Evolutionary conservation across 257 asterid genomes (phyloP).

Genomic region (Solanum tarapatanum): DNA sequence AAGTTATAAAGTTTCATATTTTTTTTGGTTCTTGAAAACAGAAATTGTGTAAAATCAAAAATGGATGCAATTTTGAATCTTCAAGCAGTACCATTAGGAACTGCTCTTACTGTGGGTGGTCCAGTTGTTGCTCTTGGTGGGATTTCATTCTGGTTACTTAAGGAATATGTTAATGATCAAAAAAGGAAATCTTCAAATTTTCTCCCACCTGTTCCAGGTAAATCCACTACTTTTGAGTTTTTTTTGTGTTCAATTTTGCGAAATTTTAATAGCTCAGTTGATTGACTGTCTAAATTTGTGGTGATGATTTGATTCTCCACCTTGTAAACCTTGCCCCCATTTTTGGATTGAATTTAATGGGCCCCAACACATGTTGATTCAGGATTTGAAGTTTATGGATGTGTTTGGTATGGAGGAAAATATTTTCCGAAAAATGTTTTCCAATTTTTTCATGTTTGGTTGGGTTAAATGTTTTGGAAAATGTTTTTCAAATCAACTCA

Average conservation of each 20-base stretch:
- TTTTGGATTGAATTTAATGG: background rate
- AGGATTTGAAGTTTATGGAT: background rate
- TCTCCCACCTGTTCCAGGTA: slow-evolving; percentile 54
- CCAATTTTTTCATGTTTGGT: too few relatives aligned
- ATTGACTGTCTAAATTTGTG: background rate
- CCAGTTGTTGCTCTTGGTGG: slow-evolving; percentile 57
- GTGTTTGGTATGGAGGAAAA: too few relatives aligned
- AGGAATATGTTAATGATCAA: slow-evolving; percentile 21
- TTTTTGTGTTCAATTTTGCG: background rate
- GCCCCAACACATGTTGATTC: background rate
- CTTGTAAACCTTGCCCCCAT: background rate
- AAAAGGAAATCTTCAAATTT: slow-evolving; percentile 29
- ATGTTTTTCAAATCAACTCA: too few relatives aligned
- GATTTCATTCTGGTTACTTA: slow-evolving; percentile 39
- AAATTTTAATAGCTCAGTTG: background rate
- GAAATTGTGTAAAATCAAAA: background rate
- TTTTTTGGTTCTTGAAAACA: background rate
- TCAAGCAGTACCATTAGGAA: slow-evolving; percentile 35
- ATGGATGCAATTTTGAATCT: slow-evolving; percentile 37
- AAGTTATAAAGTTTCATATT: background rate
- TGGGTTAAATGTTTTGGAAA: too few relatives aligned
- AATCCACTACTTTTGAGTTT: background rate
- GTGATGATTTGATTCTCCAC: background rate
- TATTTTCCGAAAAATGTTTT: too few relatives aligned
- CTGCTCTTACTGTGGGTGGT: slow-evolving; percentile 35